Evolutionary conservation across 179 eudicot species (phyloP).

Genomic region (Vitellaria paradoxa): DNA sequence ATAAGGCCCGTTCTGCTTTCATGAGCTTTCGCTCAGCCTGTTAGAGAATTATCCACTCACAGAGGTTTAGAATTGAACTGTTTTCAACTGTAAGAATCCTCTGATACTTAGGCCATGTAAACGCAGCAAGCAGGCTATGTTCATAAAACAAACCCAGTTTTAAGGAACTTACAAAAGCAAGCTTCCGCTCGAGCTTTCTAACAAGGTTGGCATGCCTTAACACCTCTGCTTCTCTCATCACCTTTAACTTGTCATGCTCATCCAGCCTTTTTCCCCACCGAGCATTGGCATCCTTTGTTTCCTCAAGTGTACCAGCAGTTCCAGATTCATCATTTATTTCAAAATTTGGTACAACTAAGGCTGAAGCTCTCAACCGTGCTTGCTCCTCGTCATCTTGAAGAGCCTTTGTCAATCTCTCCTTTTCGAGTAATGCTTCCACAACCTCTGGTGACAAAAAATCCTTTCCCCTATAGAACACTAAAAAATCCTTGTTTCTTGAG

Average conservation of each 20-base stretch:
- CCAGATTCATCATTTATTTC: slow-evolving; percentile 33
- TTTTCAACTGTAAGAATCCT: neutral
- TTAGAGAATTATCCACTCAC: slow-evolving; percentile 3
- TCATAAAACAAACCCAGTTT: neutral
- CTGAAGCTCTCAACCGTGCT: slow-evolving; percentile 68
- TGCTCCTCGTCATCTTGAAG: slow-evolving; percentile 91
- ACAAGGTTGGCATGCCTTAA: slow-evolving; percentile 69
- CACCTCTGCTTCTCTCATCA: slow-evolving; percentile 76
- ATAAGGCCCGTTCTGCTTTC: slow-evolving; percentile 67
- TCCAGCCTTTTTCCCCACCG: slow-evolving; percentile 83
- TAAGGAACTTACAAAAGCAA: slow-evolving; percentile 63
- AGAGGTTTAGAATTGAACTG: neutral
- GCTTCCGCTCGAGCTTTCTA: slow-evolving; percentile 83
- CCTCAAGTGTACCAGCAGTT: slow-evolving; percentile 80
- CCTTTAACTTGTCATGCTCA: slow-evolving; percentile 42
- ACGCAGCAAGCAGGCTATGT: neutral
- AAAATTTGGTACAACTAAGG: slow-evolving; percentile 34
- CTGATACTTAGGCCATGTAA: neutral
- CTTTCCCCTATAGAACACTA: slow-evolving; percentile 92
- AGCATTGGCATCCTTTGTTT: slow-evolving; percentile 82
- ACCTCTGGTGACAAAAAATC: slow-evolving; percentile 77
- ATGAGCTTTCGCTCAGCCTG: slow-evolving; percentile 78
- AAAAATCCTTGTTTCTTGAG: slow-evolving; percentile 91
- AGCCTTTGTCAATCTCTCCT: slow-evolving; percentile 71
- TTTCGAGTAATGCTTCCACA: slow-evolving; percentile 72